Evolutionary conservation across 2,329 filamentous ascomycete genomes (phyloP), one percentile per base, ranked within the genome.

Genomic region (Helicocarpus griseus): DNA sequence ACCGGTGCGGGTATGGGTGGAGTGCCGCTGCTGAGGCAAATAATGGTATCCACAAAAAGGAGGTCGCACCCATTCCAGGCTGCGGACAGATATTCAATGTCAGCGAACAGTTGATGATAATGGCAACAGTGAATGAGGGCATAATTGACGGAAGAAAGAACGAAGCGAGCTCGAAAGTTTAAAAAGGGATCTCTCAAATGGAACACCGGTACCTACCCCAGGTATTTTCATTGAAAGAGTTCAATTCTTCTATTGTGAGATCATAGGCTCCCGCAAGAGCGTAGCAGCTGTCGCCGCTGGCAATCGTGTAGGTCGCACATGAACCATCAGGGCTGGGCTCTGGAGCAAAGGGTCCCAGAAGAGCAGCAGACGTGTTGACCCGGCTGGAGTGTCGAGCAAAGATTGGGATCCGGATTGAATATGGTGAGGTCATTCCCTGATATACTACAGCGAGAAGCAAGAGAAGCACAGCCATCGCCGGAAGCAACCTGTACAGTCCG

Each of bases 1-100:
- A 72, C 55, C 1, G 62, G 52, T 1, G 67, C 61, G 1, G 74
- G 74, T 60, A 76, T 66, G 0, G 72, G 71, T 5, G 71, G 64
- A 1, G 51, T 54, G 3, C 73, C 73, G 0, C 57, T 54, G 52
- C 69, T 72, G 0, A 75, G 56, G 52, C 74, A 76, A 4, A 75
- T 69, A 11, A 58, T 60, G 1, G 51, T 35, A 1, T 63, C 63
- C 14, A 57, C 48, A 19, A 56, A 52, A 4, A 77, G 52, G 6
- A 58, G 46, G 1, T 56, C 46, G 55, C 73, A 77, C 5, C 68
- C 69, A 4, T 36, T 57, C 69, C 69, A 75, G n/a, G 62, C 69
- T n/a, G n/a, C n/a, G n/a, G n/a, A n/a, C n/a, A n/a, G n/a, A n/a
- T n/a, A n/a, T n/a, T n/a, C n/a, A n/a, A n/a, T n/a, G n/a, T n/a